Evolutionary conservation across 768 basidiomycete species (phyloP), one percentile per base, ranked within the genome.

Genomic region (Tulasnella sp.): DNA sequence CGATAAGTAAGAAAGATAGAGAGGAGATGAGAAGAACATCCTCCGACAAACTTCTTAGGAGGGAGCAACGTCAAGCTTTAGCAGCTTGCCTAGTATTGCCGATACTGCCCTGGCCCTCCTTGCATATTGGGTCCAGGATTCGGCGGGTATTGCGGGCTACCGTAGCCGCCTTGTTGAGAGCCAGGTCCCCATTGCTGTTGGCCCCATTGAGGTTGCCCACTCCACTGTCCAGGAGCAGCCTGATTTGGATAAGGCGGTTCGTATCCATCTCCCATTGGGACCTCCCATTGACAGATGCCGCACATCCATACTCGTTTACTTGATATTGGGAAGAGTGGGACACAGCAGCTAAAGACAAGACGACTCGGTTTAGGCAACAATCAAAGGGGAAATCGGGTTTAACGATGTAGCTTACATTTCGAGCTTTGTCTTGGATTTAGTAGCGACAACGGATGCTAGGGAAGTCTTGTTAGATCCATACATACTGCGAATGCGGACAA

Each of bases 341-440:
- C 83, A 79, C 86, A 90, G 81, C 88, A 77, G 32, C 76, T 77
- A 65, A 67, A 39, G 34, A 71, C n/a, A n/a, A 32, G n/a, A 34
- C 42, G 14, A 14, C 14, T 11, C 52, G 6, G 35, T 70, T 34
- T 36, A 41, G 5, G 62, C 1, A 2, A 1, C 37, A 22, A 37
- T 26, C 17, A 22, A 44, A 14, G 26, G 14, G 17, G 17, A 19
- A 39, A 47, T 1, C 19, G 37, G 34, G n/a, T 35, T 1, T 19
- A 1, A 63, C 39, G 36, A 5, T n/a, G 22, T 5, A 22, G 67
- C 76, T 39, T 52, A 91, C 62, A 92, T 77, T 79, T 90, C 89
- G 77, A 92, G 89, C 90, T 90, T 91, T 41, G 80, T 85, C 70
- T 87, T 86, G 39, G 84, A 83, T 78, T 89, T 90, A 36, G 88